Evolutionary conservation across 305 asterid species (phyloP).

Genomic region (Euphrasia arctica): DNA sequence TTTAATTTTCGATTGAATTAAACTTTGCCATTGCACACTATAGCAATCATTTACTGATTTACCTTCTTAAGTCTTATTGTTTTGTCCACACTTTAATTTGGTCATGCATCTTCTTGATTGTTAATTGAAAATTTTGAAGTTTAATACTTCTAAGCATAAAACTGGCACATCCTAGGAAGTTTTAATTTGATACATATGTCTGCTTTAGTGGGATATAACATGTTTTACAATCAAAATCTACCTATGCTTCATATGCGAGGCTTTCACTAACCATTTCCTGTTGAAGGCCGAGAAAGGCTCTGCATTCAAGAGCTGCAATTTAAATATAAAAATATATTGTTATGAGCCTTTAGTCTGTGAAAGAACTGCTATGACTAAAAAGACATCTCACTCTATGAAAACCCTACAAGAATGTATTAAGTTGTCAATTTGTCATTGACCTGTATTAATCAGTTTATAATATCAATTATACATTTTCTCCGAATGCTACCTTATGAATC

Average conservation of each 20-base stretch:
- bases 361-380: background rate
- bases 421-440: background rate
- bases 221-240: background rate
- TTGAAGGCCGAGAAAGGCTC: background rate
- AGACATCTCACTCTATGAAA: background rate
- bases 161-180: conserved; percentile 5
- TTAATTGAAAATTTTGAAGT: conserved; percentile 14
- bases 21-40: conserved; percentile 1
- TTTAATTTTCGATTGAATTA: conserved; percentile 2
- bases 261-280: background rate
- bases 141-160: background rate
- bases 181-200: background rate
- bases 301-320: no score
- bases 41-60: conserved; percentile 14
- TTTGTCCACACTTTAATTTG: conserved; percentile 9
- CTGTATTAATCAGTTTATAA: no score
- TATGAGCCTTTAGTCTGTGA: conserved; percentile 3
- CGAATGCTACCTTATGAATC: no score
- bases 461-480: no score
- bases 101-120: conserved; percentile 8
- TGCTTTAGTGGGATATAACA: background rate
- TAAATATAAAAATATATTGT: background rate
- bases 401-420: background rate
- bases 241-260: conserved; percentile 13
- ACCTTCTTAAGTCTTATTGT: conserved; percentile 11